Percentiles rank a stretch among this genome's conserved stretches.
These are phyloP conservation scores for Lentinula sp. DNA, from an alignment of 768 basidiomycete genomes.

Conservation along the genomic window DNA sequence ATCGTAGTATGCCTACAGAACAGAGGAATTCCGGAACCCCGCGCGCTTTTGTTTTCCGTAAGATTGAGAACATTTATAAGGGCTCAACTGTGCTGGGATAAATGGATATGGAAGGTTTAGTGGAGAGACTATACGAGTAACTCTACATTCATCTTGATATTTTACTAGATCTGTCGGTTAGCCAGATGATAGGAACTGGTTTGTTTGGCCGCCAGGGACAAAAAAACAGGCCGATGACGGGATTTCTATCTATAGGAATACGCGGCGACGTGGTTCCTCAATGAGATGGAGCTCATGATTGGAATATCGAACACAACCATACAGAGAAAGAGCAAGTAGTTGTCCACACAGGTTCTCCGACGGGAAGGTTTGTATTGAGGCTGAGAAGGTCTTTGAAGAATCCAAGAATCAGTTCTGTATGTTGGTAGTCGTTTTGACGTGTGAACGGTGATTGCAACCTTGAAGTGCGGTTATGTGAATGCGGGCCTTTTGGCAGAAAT, in stretches of 20 bases:
- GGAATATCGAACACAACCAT: background rate
- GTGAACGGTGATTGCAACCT: constrained; percentile 3
- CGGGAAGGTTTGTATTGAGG: background rate
- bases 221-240: background rate
- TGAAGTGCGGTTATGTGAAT: background rate
- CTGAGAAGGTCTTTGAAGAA: background rate
- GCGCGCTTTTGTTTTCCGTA: background rate
- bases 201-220: background rate
- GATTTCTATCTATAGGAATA: background rate
- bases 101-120: background rate
- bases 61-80: background rate
- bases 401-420: background rate
- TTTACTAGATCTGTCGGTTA: background rate
- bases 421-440: background rate
- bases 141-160: too few relatives aligned
- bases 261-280: background rate
- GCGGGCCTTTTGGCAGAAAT: background rate
- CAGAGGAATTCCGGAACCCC: background rate
- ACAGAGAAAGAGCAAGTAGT: background rate
- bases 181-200: background rate
- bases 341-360: background rate
- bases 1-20: background rate
- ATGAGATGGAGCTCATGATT: background rate
- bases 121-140: too few relatives aligned
- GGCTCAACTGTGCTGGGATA: background rate